Conservation (phyloP, 2,329 filamentous ascomycete genomes). For the Ophiostoma sp. region DNA sequence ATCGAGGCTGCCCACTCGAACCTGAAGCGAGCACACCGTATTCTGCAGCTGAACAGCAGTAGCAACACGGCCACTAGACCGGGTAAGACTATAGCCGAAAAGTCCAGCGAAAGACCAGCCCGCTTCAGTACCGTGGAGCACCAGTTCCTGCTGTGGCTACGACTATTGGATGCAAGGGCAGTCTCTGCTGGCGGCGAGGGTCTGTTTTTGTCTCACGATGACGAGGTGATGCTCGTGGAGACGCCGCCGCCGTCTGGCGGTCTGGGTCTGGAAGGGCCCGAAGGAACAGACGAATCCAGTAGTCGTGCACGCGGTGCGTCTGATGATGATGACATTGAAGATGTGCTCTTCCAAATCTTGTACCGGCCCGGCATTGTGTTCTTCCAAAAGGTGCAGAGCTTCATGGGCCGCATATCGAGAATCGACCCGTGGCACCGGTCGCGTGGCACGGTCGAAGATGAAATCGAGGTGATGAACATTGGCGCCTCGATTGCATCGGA, state of each 20-base stretch:
- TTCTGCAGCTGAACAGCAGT: slow-evolving; percentile 38
- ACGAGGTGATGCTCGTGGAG: slow-evolving; percentile 42
- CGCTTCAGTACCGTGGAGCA: slow-evolving; percentile 39
- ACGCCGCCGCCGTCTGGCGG: slow-evolving; percentile 39
- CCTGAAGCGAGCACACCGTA: slow-evolving; percentile 44
- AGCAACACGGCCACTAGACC: background rate
- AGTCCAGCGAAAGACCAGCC: slow-evolving; percentile 26
- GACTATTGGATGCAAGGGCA: slow-evolving; percentile 49
- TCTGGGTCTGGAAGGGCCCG: slow-evolving; percentile 25
- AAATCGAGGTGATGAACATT: slow-evolving; percentile 53
- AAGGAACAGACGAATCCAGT: slow-evolving; percentile 11
- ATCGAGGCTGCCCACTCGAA: slow-evolving; percentile 44
- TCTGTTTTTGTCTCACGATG: slow-evolving; percentile 45
- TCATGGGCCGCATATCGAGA: slow-evolving; percentile 51
- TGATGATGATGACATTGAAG: slow-evolving; percentile 39
- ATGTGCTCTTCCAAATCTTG: slow-evolving; percentile 49
- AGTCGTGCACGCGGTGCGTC: slow-evolving; percentile 11
- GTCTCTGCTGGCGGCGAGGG: slow-evolving; percentile 53
- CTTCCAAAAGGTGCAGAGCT: slow-evolving; percentile 53
- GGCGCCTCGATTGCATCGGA: slow-evolving; percentile 47
- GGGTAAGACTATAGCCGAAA: slow-evolving; percentile 26
- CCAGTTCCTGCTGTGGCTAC: slow-evolving; percentile 49
- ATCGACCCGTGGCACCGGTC: slow-evolving; percentile 53
- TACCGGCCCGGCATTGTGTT: slow-evolving; percentile 53
- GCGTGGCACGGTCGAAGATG: slow-evolving; percentile 51